Evolutionary conservation across 2,329 filamentous ascomycete species (phyloP), one percentile per base, ranked within the genome.

Genomic region (Emericellopsis cladophorae): DNA sequence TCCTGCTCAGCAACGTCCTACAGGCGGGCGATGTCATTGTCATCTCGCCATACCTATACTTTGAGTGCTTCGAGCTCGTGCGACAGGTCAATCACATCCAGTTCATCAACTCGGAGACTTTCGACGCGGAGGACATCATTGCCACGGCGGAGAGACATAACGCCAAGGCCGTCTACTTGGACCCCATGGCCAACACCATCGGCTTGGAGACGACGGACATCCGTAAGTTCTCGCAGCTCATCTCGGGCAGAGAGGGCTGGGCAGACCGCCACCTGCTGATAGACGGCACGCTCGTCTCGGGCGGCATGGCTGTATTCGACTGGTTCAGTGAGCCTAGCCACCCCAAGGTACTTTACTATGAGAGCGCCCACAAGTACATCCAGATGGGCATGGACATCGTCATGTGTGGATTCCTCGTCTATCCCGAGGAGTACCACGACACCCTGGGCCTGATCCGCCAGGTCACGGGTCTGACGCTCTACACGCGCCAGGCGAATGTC

Each of bases 321-420:
- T 42, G 36, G 41, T 42, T 39, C 36, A 29, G 35, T 16, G 31
- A 18, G 29, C 36, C 36, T 18, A 23, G 29, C 18, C 36, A 39
- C 9, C 36, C 41, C 31, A 42, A 39, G 29, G 34, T 42, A 11
- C 41, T 42, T 7, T 42, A 42, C 41, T 42, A 42, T 18, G 41
- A 42, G 37, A 42, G 41, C 15, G 41, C 41, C 16, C 41, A 42
- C 22, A 42, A 42, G 36, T 42, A 42, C 36, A 42, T 42, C 22
- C 41, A 42, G 41, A 42, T 42, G 41, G 41, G 41, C 14, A 42
- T 42, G 41, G 41, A 42, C 36, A 42, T 42, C 21, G 41, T 42
- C 22, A 42, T 42, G 41, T 42, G 41, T 14, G 41, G 41, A 12
- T 35, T 42, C 18, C 41, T 42, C 31, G 41, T 42, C 16, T 42